Conservation (phyloP, 208 protist genomes). For the Leishmania tropica region DNA sequence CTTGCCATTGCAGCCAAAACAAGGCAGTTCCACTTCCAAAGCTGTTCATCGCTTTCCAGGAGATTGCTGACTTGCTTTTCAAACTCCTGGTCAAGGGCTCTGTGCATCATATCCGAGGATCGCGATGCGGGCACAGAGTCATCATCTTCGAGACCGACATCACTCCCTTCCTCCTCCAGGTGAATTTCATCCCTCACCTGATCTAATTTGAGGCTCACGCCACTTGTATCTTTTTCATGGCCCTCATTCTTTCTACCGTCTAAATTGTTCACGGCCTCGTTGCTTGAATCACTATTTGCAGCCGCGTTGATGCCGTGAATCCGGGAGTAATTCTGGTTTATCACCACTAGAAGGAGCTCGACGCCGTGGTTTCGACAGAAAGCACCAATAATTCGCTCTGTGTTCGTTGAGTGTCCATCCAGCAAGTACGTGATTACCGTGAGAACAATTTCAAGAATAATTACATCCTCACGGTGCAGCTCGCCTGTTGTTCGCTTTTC, state of each 20-base stretch:
- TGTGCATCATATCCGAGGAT: conserved; percentile 2
- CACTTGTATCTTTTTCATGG: background rate
- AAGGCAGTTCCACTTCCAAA: conserved; percentile 86
- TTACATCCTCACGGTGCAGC: conserved; percentile 59
- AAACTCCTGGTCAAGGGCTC: conserved; percentile 43
- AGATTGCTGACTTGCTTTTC: conserved; percentile 50
- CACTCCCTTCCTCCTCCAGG: conserved; percentile 19
- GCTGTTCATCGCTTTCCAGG: conserved; percentile 78
- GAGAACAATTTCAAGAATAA: conserved; percentile 83
- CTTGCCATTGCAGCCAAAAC: conserved; percentile 57
- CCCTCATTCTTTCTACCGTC: background rate
- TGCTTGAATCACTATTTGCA: background rate
- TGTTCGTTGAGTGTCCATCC: conserved; percentile 40
- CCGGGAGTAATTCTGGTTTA: conserved; percentile 84
- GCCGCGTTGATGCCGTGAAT: conserved; percentile 2
- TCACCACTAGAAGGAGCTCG: conserved; percentile 81
- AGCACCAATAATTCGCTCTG: conserved; percentile 58
- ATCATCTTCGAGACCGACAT: conserved; percentile 28
- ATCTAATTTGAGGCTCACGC: background rate
- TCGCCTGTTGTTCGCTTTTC: conserved; percentile 56
- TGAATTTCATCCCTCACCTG: background rate
- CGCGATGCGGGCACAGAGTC: background rate
- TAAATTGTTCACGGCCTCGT: background rate
- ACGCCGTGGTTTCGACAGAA: conserved; percentile 86
- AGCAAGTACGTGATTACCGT: conserved; percentile 68